phyloP scores from a whole-genome alignment of 139 green algal genomes.

The Chlamydomonas asymmetrica region DNA sequence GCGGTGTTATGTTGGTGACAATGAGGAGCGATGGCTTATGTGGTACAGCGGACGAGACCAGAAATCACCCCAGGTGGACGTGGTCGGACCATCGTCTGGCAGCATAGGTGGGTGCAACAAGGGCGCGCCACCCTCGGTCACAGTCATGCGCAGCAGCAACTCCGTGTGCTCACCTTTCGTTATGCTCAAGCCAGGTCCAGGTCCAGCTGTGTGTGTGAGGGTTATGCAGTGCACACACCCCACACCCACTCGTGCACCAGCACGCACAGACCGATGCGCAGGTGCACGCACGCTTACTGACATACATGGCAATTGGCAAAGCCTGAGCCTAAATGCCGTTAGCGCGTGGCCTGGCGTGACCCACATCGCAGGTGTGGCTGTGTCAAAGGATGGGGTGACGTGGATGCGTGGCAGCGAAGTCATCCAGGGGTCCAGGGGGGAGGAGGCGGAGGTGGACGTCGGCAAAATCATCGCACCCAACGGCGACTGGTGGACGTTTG shows the following conservation, averaged over 20 bases:
- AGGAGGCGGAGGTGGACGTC: conserved; percentile 54
- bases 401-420: conserved; percentile 60
- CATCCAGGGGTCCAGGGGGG: conserved; percentile 54
- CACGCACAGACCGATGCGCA: too few species aligned
- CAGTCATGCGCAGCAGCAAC: too few species aligned
- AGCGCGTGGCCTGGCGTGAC: not conserved
- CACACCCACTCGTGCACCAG: too few species aligned
- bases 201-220: too few species aligned
- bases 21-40: conserved; percentile 88
- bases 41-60: conserved; percentile 76
- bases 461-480: conserved; percentile 71
- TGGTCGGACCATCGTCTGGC: conserved; percentile 58
- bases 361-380: conserved; percentile 40
- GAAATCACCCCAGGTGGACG: conserved; percentile 38
- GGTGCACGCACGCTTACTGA: too few species aligned
- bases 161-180: too few species aligned
- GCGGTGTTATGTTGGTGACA: conserved; percentile 78
- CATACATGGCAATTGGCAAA: too few species aligned
- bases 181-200: too few species aligned
- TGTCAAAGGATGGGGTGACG: conserved; percentile 70
- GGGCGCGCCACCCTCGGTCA: too few species aligned
- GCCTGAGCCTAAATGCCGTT: not conserved
- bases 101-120: conserved; percentile 50
- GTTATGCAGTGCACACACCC: too few species aligned
- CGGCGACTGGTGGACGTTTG: conserved; percentile 88